Conservation (phyloP, 179 eudicot genomes). For the Heliamphora pulchella region DNA sequence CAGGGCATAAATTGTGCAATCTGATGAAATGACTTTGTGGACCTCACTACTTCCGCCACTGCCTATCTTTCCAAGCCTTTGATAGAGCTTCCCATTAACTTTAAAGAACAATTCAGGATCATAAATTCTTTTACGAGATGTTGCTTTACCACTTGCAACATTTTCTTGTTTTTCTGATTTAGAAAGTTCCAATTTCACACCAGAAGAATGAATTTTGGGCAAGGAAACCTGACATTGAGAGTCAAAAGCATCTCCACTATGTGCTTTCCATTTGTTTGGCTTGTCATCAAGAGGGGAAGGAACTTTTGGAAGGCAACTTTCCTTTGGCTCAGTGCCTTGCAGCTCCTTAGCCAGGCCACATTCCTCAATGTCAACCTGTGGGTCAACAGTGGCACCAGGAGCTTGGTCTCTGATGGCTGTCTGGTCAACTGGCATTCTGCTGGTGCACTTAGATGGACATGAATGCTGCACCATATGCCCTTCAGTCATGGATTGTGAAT, state of each 20-base stretch:
- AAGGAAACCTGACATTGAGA: slow-evolving; percentile 32
- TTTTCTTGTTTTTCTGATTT: slow-evolving; percentile 60
- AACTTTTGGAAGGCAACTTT: slow-evolving; percentile 26
- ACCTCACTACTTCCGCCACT: slow-evolving; percentile 99
- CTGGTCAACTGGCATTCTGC: slow-evolving; percentile 26
- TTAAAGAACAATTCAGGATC: slow-evolving; percentile 87
- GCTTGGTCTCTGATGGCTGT: slow-evolving; percentile 29
- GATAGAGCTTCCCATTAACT: slow-evolving; percentile 90
- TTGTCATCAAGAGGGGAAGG: slow-evolving; percentile 27
- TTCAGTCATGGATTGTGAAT: slow-evolving; percentile 23
- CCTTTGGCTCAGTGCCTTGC: slow-evolving; percentile 24
- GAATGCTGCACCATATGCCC: slow-evolving; percentile 31
- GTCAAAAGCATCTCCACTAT: slow-evolving; percentile 24
- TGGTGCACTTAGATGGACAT: slow-evolving; percentile 25
- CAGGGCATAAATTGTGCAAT: slow-evolving; percentile 82
- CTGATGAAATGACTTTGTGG: slow-evolving; percentile 91
- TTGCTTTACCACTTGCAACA: slow-evolving; percentile 32
- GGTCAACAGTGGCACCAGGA: slow-evolving; percentile 27
- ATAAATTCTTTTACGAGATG: slow-evolving; percentile 60
- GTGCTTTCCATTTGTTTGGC: slow-evolving; percentile 28
- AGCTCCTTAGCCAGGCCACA: slow-evolving; percentile 18
- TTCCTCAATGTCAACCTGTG: slow-evolving; percentile 26
- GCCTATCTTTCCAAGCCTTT: slow-evolving; percentile 97
- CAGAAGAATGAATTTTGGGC: slow-evolving; percentile 29
- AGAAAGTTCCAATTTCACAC: slow-evolving; percentile 42